Conservation (phyloP, 2,329 filamentous ascomycete species). For the Claviceps sp. region DNA sequence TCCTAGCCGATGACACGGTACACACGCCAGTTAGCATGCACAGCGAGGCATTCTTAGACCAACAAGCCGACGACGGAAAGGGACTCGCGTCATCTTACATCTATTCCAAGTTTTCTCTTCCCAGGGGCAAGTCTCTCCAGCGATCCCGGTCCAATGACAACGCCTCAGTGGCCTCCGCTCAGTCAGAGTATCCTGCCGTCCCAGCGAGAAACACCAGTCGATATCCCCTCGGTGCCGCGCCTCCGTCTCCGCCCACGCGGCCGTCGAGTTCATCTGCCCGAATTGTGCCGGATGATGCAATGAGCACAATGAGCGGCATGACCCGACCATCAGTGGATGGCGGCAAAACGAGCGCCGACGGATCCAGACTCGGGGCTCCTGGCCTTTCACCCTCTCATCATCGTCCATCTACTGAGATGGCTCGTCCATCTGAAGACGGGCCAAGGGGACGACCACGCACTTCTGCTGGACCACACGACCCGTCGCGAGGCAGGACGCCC, state of each 20-base stretch:
- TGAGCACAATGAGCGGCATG: constrained; percentile 17
- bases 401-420: constrained; percentile 30
- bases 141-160: constrained; percentile 49
- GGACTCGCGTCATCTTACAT: constrained; percentile 60
- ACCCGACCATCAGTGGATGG: constrained; percentile 35
- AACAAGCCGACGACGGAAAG: constrained; percentile 29
- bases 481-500: constrained; percentile 28
- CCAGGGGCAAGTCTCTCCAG: constrained; percentile 68
- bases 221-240: constrained; percentile 33
- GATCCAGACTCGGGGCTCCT: constrained; percentile 22
- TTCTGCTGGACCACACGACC: constrained; percentile 25
- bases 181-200: constrained; percentile 45
- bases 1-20: constrained; percentile 49
- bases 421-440: constrained; percentile 34
- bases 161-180: constrained; percentile 38
- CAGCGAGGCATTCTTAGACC: constrained; percentile 52
- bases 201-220: constrained; percentile 30
- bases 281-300: constrained; percentile 23
- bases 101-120: constrained; percentile 73
- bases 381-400: constrained; percentile 31
- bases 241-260: constrained; percentile 48
- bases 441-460: constrained; percentile 31
- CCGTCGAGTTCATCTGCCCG: constrained; percentile 42
- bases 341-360: constrained; percentile 36
- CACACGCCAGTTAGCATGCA: constrained; percentile 62